These are phyloP conservation scores for Glebionis coronaria DNA, from an alignment of 129 eudicot species.

Conservation along the genomic window DNA sequence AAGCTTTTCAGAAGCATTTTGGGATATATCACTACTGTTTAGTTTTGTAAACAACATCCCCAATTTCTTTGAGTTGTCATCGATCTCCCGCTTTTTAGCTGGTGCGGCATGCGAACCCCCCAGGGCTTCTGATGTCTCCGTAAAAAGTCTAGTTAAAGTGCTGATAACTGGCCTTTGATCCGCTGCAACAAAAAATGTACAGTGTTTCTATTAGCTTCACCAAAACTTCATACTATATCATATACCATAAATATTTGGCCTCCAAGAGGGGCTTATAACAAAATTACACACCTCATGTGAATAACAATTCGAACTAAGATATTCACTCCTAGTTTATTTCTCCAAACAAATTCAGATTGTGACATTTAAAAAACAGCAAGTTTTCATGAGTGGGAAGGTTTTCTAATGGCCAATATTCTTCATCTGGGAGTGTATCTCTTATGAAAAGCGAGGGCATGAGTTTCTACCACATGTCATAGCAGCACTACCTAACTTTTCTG, in stretches of 20 bases:
- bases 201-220: background rate
- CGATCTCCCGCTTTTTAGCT: conserved; percentile 90
- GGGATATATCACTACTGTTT: conserved; percentile 86
- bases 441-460: too few species aligned
- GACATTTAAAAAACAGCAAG: too few species aligned
- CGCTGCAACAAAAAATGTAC: conserved; percentile 39
- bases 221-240: background rate
- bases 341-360: too few species aligned
- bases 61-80: conserved; percentile 89
- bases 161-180: conserved; percentile 78
- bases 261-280: too few species aligned
- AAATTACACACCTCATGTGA: too few species aligned
- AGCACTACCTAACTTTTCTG: too few species aligned
- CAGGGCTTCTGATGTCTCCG: conserved; percentile 87
- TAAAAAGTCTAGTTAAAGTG: conserved; percentile 75
- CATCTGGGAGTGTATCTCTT: too few species aligned
- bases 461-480: too few species aligned
- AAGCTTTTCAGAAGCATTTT: conserved; percentile 85
- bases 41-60: conserved; percentile 82
- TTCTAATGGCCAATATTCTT: too few species aligned
- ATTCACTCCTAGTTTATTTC: too few species aligned
- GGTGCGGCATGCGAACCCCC: conserved; percentile 83
- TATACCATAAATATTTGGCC: background rate
- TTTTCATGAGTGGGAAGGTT: too few species aligned
- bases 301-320: too few species aligned